These are phyloP conservation scores for Cardamine chenopodiifolia DNA, from an alignment of 345 rosid species.

Conservation along the genomic window DNA sequence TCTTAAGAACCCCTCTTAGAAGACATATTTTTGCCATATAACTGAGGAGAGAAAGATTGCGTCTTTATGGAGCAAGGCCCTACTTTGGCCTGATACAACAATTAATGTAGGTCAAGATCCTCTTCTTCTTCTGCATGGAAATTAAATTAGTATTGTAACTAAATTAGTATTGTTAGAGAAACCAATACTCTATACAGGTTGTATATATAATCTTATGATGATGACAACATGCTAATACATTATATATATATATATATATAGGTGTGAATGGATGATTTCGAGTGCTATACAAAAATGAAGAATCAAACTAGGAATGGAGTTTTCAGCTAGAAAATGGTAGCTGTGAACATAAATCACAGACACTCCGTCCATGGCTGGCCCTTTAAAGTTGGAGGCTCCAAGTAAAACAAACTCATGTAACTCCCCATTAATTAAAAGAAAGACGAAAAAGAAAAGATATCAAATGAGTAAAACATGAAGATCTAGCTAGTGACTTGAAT, in stretches of 20 bases:
- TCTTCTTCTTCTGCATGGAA: constrained; percentile 74
- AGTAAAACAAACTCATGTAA: neutral
- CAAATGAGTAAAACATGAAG: too few relatives aligned
- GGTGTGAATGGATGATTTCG: neutral
- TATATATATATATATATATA: too few relatives aligned
- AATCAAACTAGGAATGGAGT: neutral
- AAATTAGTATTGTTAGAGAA: constrained; percentile 36
- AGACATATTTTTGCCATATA: constrained; percentile 4
- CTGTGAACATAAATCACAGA: neutral
- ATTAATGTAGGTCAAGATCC: constrained; percentile 75
- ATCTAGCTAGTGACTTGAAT: neutral
- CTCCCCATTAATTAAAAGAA: neutral
- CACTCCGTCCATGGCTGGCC: neutral
- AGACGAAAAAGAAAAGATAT: neutral
- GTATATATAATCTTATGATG: neutral
- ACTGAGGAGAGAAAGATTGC: constrained; percentile 4
- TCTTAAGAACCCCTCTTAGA: too few relatives aligned
- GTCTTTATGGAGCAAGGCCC: constrained; percentile 47
- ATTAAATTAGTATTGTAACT: constrained; percentile 39
- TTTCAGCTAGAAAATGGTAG: neutral
- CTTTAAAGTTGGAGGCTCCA: neutral
- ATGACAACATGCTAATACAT: constrained; percentile 1
- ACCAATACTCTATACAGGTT: constrained; percentile 10
- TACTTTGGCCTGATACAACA: constrained; percentile 64
- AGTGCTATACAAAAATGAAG: neutral